phyloP scores from a whole-genome alignment of 2,329 filamentous ascomycete species.

The Fusarium tuaranense region DNA sequence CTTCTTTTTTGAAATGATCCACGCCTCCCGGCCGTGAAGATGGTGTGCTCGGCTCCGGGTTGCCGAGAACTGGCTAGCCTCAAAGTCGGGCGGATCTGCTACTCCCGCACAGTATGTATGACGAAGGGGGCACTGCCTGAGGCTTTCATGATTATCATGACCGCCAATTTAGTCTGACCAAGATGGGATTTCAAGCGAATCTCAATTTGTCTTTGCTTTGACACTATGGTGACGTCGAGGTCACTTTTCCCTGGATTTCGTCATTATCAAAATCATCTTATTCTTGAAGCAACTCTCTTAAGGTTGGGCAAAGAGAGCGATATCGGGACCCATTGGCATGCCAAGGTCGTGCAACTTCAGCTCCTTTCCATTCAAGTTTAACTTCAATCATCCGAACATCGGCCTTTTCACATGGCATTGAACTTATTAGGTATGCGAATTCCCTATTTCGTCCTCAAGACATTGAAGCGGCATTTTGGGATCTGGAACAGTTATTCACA shows the following conservation, averaged over 20 bases:
- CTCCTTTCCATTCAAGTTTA: neutral
- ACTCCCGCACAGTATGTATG: neutral
- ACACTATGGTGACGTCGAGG: neutral
- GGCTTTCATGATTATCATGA: neutral
- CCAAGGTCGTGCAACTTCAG: neutral
- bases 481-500: neutral
- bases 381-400: neutral
- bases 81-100: neutral
- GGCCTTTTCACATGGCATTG: neutral
- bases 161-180: neutral
- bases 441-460: neutral
- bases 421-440: neutral
- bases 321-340: neutral
- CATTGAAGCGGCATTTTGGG: neutral
- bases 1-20: constrained; percentile 1
- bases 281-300: too few relatives aligned
- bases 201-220: neutral
- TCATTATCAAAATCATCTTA: neutral
- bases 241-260: neutral
- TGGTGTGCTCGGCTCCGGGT: constrained; percentile 30
- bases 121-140: constrained; percentile 1
- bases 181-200: neutral
- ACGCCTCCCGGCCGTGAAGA: neutral
- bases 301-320: neutral
- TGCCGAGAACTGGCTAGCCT: constrained; percentile 21